Percentiles rank a stretch among this genome's conserved stretches.
These are phyloP conservation scores for Talaromyces wortmannii DNA, from an alignment of 495 filamentous ascomycete genomes.

Conservation along the genomic window DNA sequence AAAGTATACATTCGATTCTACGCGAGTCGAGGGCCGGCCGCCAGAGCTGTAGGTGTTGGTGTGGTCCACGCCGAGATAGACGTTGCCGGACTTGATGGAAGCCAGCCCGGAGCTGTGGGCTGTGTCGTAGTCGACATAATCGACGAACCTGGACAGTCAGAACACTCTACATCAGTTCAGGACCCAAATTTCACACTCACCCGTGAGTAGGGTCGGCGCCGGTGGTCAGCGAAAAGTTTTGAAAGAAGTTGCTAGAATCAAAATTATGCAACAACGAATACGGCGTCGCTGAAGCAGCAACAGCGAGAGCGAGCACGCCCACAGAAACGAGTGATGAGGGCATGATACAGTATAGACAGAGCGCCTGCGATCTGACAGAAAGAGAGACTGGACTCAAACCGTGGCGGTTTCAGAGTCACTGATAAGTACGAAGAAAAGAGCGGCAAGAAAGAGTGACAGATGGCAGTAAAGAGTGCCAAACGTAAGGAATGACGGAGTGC, in stretches of 20 bases:
- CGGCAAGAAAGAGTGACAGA: too few relatives aligned
- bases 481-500: too few relatives aligned
- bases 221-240: constrained; percentile 42
- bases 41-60: constrained; percentile 24
- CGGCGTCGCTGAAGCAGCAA: too few relatives aligned
- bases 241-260: constrained; percentile 41
- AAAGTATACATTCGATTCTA: constrained; percentile 62
- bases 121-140: constrained; percentile 50
- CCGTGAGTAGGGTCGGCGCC: constrained; percentile 62
- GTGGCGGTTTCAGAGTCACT: too few relatives aligned
- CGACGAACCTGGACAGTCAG: constrained; percentile 32
- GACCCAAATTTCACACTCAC: constrained; percentile 10
- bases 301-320: too few relatives aligned
- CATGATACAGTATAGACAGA: too few relatives aligned
- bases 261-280: constrained; percentile 20
- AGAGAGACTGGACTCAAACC: too few relatives aligned
- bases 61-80: constrained; percentile 48
- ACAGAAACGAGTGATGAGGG: too few relatives aligned
- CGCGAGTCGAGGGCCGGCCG: constrained; percentile 63
- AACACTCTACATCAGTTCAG: background rate
- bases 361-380: too few relatives aligned
- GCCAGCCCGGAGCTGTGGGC: constrained; percentile 53
- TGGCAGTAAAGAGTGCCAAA: too few relatives aligned
- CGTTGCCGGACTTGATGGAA: constrained; percentile 39
- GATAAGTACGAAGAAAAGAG: too few relatives aligned